Conservation (phyloP, 2,329 filamentous ascomycete species). For the Tolypocladium tundrense region DNA sequence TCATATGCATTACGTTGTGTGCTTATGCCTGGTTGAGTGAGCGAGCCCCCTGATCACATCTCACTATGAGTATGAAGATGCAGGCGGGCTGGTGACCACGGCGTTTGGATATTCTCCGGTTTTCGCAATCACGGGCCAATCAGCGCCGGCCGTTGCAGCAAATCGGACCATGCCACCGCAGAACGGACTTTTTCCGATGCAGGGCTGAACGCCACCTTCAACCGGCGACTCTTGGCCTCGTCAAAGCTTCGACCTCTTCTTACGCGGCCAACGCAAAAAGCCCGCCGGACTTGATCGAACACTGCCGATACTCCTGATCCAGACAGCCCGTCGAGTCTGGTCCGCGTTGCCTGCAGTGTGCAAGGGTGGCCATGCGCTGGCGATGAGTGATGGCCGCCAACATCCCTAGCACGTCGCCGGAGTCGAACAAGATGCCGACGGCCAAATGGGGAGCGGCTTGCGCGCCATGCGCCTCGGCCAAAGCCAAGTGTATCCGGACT, state of each 20-base stretch:
- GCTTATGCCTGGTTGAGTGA: not conserved
- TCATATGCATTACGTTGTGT: not conserved
- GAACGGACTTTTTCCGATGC: slow-evolving; percentile 6
- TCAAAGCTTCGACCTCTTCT: not conserved
- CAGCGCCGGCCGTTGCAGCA: not conserved
- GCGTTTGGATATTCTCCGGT: slow-evolving; percentile 2
- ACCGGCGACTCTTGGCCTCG: not conserved
- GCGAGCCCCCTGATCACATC: not conserved
- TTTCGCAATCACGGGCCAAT: slow-evolving; percentile 4
- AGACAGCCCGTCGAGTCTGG: not conserved
- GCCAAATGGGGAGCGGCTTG: slow-evolving; percentile 41
- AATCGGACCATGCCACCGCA: not conserved
- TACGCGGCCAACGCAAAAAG: slow-evolving; percentile 4
- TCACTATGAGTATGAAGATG: too few species aligned
- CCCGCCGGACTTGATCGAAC: slow-evolving; percentile 9
- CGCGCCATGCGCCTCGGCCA: slow-evolving; percentile 35
- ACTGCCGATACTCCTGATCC: not conserved
- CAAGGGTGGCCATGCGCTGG: slow-evolving; percentile 3
- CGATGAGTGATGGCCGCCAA: slow-evolving; percentile 1
- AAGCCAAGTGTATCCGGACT: slow-evolving; percentile 39
- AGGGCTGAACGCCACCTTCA: not conserved
- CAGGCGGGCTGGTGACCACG: not conserved
- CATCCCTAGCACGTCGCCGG: slow-evolving; percentile 2
- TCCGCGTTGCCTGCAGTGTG: not conserved
- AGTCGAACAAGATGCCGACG: slow-evolving; percentile 21